Conservation (phyloP, 441 rosid species). For the Aleurites moluccanus region DNA sequence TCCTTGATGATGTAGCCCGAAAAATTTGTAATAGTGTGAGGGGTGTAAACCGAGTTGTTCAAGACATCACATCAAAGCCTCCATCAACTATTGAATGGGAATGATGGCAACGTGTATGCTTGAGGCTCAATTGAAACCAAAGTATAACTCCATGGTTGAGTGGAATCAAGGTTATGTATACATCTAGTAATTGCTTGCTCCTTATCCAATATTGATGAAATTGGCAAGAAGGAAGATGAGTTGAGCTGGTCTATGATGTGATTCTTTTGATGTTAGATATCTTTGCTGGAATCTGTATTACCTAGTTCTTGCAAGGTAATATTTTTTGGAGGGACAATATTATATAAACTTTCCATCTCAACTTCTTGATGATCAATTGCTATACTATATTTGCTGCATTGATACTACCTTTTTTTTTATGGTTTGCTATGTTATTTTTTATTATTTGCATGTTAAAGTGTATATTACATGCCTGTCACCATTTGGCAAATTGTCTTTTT, state of each 20-base stretch:
- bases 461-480: no score
- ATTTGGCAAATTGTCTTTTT: no score
- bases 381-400: no score
- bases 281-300: conserved; percentile 16
- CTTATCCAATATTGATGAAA: background rate
- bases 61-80: conserved; percentile 92
- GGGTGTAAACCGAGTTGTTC: conserved; percentile 91
- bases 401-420: no score
- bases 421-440: no score
- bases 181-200: conserved; percentile 8
- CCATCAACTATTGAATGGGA: conserved; percentile 99
- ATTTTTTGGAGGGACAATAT: no score
- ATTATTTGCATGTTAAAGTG: no score
- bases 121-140: conserved; percentile 5
- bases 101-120: conserved; percentile 34
- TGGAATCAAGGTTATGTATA: conserved; percentile 18
- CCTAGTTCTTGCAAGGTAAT: no score
- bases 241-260: conserved; percentile 20
- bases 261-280: conserved; percentile 22
- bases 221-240: conserved; percentile 13
- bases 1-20: conserved; percentile 72
- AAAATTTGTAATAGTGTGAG: conserved; percentile 85
- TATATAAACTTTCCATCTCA: no score
- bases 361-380: no score
- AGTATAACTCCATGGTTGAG: conserved; percentile 14